A percentile compares a stretch with the other conserved stretches of the same genome.
Evolutionary conservation across 2,329 filamentous ascomycete species (phyloP).

Genomic region (Exophiala calicioides): DNA sequence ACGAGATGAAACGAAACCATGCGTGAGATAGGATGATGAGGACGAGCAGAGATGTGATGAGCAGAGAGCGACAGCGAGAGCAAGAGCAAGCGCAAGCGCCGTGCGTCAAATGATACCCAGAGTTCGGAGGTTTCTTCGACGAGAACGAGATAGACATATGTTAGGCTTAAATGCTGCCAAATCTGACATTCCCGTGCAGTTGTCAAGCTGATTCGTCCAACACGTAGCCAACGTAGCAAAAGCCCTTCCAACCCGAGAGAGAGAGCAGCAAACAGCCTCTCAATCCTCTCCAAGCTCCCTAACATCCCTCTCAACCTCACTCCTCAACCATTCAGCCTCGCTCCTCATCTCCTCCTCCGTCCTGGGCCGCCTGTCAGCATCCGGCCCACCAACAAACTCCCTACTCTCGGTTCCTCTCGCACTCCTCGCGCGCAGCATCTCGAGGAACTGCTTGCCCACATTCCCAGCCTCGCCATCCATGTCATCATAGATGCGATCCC

Average conservation of each 20-base stretch:
- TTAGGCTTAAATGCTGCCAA: too few species aligned
- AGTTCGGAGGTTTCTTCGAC: too few species aligned
- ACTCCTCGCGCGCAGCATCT: constrained; percentile 42
- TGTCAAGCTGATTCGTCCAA: too few species aligned
- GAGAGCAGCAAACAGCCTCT: constrained; percentile 4
- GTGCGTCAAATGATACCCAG: constrained; percentile 3
- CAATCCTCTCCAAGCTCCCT: constrained; percentile 14
- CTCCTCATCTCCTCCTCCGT: constrained; percentile 72
- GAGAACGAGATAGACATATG: too few species aligned
- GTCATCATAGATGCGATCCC: constrained; percentile 77
- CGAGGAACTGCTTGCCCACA: constrained; percentile 69
- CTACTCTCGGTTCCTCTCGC: constrained; percentile 37
- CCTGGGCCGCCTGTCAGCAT: constrained; percentile 70
- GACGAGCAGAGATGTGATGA: background rate
- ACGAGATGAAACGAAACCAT: background rate
- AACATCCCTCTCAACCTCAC: constrained; percentile 52
- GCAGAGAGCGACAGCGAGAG: background rate
- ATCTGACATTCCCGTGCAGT: too few species aligned
- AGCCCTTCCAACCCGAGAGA: too few species aligned
- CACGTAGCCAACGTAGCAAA: too few species aligned
- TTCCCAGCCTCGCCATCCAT: constrained; percentile 86
- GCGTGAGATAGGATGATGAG: constrained; percentile 1
- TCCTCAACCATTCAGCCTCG: constrained; percentile 70
- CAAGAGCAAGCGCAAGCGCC: background rate
- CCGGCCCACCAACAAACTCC: constrained; percentile 60